Conservation (phyloP, 2,329 filamentous ascomycete species). For the Colletotrichum nymphaeae region DNA sequence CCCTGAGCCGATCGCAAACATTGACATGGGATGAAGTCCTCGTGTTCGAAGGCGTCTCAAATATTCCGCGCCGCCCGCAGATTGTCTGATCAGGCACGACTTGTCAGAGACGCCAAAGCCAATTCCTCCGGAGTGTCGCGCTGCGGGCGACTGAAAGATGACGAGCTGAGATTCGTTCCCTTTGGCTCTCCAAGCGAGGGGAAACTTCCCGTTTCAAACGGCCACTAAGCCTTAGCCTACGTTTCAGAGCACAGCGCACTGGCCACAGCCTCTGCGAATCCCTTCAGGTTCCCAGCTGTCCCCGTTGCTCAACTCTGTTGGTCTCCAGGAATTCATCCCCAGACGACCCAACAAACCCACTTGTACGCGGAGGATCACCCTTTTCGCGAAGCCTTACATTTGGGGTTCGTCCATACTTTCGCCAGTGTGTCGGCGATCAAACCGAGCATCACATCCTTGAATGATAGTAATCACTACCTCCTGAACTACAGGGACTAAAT, state of each 20-base stretch:
- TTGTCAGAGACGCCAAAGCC: not conserved
- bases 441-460: not conserved
- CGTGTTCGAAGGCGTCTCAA: slow-evolving; percentile 18
- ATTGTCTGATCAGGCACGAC: not conserved
- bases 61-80: slow-evolving; percentile 23
- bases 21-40: slow-evolving; percentile 18
- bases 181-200: slow-evolving; percentile 2
- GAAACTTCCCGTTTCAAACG: slow-evolving; percentile 24
- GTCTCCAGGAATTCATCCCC: not conserved
- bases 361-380: not conserved
- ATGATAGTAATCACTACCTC: not conserved
- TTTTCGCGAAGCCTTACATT: slow-evolving; percentile 3
- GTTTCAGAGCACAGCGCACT: slow-evolving; percentile 21
- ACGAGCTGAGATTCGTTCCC: not conserved
- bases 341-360: slow-evolving; percentile 8
- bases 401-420: slow-evolving; percentile 3
- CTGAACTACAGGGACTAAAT: not conserved
- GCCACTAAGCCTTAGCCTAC: slow-evolving; percentile 9
- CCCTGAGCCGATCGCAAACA: slow-evolving; percentile 15
- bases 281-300: slow-evolving; percentile 9
- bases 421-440: not conserved
- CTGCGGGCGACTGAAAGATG: not conserved
- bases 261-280: slow-evolving; percentile 15
- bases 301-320: not conserved
- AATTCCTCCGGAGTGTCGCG: not conserved